Evolutionary conservation across 106 monocot genomes (phyloP), one percentile per base, ranked within the genome.

Genomic region (Hemerocallis citrina): DNA sequence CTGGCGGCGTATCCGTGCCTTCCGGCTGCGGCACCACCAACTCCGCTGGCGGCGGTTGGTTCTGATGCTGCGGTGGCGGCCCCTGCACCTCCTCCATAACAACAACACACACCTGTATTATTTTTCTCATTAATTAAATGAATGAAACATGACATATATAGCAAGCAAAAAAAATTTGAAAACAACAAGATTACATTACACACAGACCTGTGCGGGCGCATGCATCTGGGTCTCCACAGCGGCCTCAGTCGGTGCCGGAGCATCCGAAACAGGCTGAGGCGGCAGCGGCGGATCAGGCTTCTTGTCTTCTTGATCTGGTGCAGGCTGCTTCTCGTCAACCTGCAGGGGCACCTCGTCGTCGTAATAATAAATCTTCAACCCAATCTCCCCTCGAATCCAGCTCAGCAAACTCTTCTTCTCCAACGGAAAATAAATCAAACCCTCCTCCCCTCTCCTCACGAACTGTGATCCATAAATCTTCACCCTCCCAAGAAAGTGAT

Each of bases 361-460:
- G 59, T 75, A 73, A 66, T 96, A 96, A 48, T 85, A 91, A 13
- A 91, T 79, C 78, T 82, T 91, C 22, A 98, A 69, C 1, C 96
- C 96, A 38, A 98, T 81, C 68, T 98, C 96, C 49, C 96, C 96
- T 36, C 79, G 75, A 37, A 98, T 68, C 96, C 91, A 91, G 66
- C 81, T 91, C 13, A 98, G 69, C 33, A 98, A 27, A 58, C 55
- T 77, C 49, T 73, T 77, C 73, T 85, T 91, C 79, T 98, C 96
- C 2, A 98, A 66, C 2, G 96, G 96, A 63, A 79, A 98, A 45
- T 98, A 98, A 52, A 98, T 74, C 14, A 98, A 73, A 15, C 78
- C 96, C 61, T 91, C 91, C 52, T 91, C 81, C 3, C 96, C 96
- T 4, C 55, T 71, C 43, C 74, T 70, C 7, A 44, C 49, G 60